These are phyloP conservation scores for Stellera chamaejasme DNA, from an alignment of 345 rosid species.

Conservation along the genomic window DNA sequence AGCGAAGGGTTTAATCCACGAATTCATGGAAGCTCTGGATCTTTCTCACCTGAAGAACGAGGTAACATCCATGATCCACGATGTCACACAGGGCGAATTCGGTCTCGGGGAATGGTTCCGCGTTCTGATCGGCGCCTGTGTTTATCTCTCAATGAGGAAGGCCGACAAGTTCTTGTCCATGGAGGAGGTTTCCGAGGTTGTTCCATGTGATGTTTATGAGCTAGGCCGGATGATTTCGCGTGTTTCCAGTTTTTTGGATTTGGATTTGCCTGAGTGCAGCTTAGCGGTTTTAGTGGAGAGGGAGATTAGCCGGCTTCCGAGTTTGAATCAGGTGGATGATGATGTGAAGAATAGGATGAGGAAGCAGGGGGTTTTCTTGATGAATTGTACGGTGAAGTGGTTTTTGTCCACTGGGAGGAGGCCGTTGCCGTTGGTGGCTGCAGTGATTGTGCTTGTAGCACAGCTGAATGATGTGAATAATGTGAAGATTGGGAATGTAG, in stretches of 20 bases:
- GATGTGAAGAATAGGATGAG: constrained; percentile 35
- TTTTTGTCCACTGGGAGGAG: constrained; percentile 65
- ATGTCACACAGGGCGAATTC: constrained; percentile 54
- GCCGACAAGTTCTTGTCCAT: constrained; percentile 42
- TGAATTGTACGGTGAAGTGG: constrained; percentile 75
- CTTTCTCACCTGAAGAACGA: constrained; percentile 14
- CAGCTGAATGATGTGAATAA: constrained; percentile 43
- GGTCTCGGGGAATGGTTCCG: constrained; percentile 68
- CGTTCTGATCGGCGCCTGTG: constrained; percentile 60
- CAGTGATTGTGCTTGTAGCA: constrained; percentile 57
- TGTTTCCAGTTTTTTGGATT: constrained; percentile 44
- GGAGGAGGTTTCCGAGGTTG: constrained; percentile 31
- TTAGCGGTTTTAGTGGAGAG: constrained; percentile 41
- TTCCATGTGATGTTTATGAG: constrained; percentile 52
- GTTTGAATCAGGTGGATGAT: constrained; percentile 25
- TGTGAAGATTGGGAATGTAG: constrained; percentile 46
- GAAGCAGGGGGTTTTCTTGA: constrained; percentile 64
- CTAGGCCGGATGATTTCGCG: constrained; percentile 63
- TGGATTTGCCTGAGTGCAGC: constrained; percentile 46
- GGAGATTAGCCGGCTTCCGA: constrained; percentile 21
- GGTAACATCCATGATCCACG: constrained; percentile 22
- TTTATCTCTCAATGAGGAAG: constrained; percentile 43
- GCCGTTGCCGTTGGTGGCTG: constrained; percentile 65
- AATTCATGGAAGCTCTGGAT: constrained; percentile 21
- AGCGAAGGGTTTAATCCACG: constrained; percentile 40